These are phyloP conservation scores for Alternaria dauci DNA, from an alignment of 2,329 filamentous ascomycete genomes.

Conservation along the genomic window DNA sequence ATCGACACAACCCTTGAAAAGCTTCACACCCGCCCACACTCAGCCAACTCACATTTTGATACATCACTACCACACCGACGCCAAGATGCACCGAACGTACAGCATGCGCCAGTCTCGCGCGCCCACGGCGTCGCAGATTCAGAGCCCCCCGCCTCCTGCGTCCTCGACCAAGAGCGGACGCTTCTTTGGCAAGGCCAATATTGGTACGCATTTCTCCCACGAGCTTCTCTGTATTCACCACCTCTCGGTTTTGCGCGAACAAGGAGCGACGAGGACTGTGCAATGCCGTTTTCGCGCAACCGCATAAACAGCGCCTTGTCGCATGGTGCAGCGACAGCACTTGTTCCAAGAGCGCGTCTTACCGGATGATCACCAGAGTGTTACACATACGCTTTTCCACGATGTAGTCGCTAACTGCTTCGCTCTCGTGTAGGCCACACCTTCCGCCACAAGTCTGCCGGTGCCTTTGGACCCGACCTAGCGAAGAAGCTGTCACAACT, in stretches of 20 bases:
- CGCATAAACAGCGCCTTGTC: background rate
- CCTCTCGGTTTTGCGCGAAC: background rate
- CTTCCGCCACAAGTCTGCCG: slow-evolving; percentile 76
- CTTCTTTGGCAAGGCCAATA: slow-evolving; percentile 83
- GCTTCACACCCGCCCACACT: background rate
- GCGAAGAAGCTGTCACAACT: slow-evolving; percentile 97
- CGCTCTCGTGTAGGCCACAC: slow-evolving; percentile 65
- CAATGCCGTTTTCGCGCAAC: background rate
- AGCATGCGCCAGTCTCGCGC: slow-evolving; percentile 85
- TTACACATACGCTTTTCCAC: background rate
- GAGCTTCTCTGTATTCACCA: background rate
- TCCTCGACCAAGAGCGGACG: slow-evolving; percentile 91
- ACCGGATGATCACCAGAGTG: background rate
- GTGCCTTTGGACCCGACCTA: slow-evolving; percentile 84
- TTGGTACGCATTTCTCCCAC: slow-evolving; percentile 70
- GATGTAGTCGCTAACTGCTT: slow-evolving; percentile 15
- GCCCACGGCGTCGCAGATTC: slow-evolving; percentile 87
- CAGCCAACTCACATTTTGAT: background rate
- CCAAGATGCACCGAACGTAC: slow-evolving; percentile 93
- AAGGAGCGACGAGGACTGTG: background rate
- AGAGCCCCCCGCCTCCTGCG: slow-evolving; percentile 92
- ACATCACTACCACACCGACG: slow-evolving; percentile 9
- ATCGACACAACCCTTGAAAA: slow-evolving; percentile 18
- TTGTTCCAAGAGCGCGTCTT: too few relatives aligned
- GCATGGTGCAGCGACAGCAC: background rate